phyloP scores from a whole-genome alignment of 2,329 filamentous ascomycete species.

The Tolypocladium tropicale region DNA sequence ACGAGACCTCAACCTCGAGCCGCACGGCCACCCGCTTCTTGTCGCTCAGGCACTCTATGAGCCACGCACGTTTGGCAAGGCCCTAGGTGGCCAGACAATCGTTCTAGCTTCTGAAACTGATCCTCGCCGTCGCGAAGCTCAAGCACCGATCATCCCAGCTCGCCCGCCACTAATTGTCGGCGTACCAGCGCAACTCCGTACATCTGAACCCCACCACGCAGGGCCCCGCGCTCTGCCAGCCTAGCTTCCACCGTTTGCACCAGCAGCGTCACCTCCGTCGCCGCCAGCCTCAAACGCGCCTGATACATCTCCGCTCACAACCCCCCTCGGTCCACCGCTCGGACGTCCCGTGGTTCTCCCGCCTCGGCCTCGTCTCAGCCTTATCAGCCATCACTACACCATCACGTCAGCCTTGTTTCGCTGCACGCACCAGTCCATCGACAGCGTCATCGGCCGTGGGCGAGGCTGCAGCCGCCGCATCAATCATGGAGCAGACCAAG shows the following conservation, averaged over 20 bases:
- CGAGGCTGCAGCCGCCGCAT: conserved; percentile 2
- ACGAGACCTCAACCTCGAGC: too few species aligned
- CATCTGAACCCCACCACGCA: not conserved
- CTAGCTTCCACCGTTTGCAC: not conserved
- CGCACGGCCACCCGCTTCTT: not conserved
- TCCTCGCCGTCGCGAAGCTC: too few species aligned
- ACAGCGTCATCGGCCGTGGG: not conserved
- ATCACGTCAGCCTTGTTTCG: not conserved
- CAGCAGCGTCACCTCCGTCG: not conserved
- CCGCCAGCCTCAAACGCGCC: not conserved
- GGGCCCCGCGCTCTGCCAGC: not conserved
- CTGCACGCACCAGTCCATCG: not conserved
- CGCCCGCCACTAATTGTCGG: not conserved
- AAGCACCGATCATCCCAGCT: not conserved
- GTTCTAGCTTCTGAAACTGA: too few species aligned
- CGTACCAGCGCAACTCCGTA: too few species aligned
- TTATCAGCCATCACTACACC: not conserved
- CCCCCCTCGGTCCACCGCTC: not conserved
- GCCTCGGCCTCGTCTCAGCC: not conserved
- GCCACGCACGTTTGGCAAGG: too few species aligned
- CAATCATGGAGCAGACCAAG: conserved; percentile 62
- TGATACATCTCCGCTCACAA: not conserved
- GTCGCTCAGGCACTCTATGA: too few species aligned
- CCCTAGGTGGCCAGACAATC: too few species aligned
- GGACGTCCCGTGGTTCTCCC: not conserved